phyloP scores from a whole-genome alignment of 2,329 filamentous ascomycete species.

The Coniochaeta sp. region DNA sequence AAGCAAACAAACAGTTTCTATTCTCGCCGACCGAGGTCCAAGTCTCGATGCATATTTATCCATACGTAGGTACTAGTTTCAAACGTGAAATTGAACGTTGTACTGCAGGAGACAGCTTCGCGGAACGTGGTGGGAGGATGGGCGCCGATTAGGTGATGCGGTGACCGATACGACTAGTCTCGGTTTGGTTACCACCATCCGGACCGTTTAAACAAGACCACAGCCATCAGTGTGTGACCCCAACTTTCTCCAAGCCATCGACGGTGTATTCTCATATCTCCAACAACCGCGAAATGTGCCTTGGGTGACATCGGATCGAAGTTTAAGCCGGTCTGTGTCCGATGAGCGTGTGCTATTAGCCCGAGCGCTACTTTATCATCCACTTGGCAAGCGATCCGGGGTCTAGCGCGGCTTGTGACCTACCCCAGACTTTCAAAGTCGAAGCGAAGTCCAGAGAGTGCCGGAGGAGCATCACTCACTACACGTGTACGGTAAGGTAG shows the following conservation, averaged over 20 bases:
- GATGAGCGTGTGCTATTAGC: background rate
- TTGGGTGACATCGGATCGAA: background rate
- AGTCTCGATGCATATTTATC: background rate
- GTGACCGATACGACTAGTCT: background rate
- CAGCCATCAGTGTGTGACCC: background rate
- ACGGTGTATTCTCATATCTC: background rate
- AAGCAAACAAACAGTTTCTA: background rate
- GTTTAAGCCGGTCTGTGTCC: background rate
- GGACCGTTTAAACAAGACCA: background rate
- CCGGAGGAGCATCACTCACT: background rate
- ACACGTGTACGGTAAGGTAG: too few species aligned
- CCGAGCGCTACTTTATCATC: background rate
- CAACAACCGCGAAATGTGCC: background rate
- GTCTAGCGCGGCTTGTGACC: background rate
- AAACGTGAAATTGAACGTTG: background rate
- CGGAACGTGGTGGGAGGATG: background rate
- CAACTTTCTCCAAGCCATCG: background rate
- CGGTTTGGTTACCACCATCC: background rate
- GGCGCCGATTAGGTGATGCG: background rate
- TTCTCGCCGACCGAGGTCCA: background rate
- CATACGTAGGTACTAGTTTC: background rate
- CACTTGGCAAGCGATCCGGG: background rate
- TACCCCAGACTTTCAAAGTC: background rate
- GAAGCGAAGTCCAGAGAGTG: background rate
- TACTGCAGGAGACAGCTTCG: background rate